phyloP scores from a whole-genome alignment of 2,329 filamentous ascomycete genomes.

The Diaporthe citri region DNA sequence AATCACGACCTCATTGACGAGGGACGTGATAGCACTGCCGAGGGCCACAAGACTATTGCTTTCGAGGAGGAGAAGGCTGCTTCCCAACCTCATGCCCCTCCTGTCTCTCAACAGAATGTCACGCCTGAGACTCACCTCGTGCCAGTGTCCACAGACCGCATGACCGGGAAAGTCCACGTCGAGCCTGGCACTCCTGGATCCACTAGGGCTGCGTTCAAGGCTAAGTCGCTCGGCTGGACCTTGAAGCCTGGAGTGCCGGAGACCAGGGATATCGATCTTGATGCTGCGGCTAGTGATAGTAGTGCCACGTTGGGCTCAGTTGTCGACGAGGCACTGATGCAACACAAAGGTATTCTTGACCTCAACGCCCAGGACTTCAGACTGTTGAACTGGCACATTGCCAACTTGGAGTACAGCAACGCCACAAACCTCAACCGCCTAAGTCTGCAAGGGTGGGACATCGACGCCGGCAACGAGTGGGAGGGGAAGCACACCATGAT shows the following conservation, averaged over 20 bases:
- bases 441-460: conserved; percentile 93
- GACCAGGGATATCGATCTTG: conserved; percentile 78
- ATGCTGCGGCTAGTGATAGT: conserved; percentile 71
- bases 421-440: conserved; percentile 88
- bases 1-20: conserved; percentile 85
- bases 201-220: conserved; percentile 81
- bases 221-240: conserved; percentile 85
- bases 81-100: conserved; percentile 67
- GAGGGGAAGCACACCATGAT: conserved; percentile 95
- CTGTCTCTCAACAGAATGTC: conserved; percentile 66
- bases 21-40: conserved; percentile 80
- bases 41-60: conserved; percentile 78
- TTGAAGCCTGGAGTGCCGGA: conserved; percentile 74
- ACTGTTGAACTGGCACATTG: conserved; percentile 97
- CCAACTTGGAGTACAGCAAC: conserved; percentile 98
- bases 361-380: conserved; percentile 88
- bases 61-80: conserved; percentile 79
- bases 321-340: conserved; percentile 89
- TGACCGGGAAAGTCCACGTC: conserved; percentile 80
- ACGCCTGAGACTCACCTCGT: conserved; percentile 68
- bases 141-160: conserved; percentile 74
- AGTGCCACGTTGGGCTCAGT: conserved; percentile 88
- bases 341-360: conserved; percentile 87
- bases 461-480: conserved; percentile 98
- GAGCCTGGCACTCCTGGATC: conserved; percentile 77